phyloP scores from a whole-genome alignment of 306 rosid genomes.

The Acacia confusa region DNA sequence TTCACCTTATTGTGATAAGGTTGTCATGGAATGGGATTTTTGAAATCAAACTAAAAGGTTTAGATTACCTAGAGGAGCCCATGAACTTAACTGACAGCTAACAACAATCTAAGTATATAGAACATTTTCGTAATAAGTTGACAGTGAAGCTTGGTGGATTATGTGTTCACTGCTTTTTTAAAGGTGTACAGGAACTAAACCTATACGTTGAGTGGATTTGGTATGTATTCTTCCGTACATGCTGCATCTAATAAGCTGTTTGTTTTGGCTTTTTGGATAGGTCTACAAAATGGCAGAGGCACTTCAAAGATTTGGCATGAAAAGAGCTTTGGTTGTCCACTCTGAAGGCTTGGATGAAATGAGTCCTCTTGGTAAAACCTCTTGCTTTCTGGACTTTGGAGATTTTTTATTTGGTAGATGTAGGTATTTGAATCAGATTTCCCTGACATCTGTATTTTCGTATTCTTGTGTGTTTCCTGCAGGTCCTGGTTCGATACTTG shows the following conservation, averaged over 20 bases:
- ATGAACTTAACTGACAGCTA: neutral
- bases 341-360: slow-evolving; percentile 96
- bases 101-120: slow-evolving; percentile 14
- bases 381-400: slow-evolving; percentile 23
- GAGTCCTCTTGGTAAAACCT: slow-evolving; percentile 84
- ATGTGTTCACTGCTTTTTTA: neutral
- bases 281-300: slow-evolving; percentile 87
- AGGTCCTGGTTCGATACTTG: slow-evolving; percentile 93
- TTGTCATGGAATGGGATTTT: neutral
- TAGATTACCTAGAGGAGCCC: slow-evolving; percentile 1
- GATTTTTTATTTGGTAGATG: slow-evolving; percentile 1
- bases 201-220: slow-evolving; percentile 14
- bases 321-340: slow-evolving; percentile 96
- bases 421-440: slow-evolving; percentile 16
- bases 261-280: slow-evolving; percentile 46
- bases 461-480: slow-evolving; percentile 26
- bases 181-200: neutral
- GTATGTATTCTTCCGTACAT: slow-evolving; percentile 19
- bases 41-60: neutral
- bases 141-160: slow-evolving; percentile 6
- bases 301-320: slow-evolving; percentile 80
- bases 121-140: neutral
- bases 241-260: slow-evolving; percentile 10
- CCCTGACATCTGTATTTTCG: neutral
- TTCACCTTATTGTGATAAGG: neutral